These are phyloP conservation scores for Prosopis cineraria DNA, from an alignment of 306 rosid genomes.

Conservation along the genomic window DNA sequence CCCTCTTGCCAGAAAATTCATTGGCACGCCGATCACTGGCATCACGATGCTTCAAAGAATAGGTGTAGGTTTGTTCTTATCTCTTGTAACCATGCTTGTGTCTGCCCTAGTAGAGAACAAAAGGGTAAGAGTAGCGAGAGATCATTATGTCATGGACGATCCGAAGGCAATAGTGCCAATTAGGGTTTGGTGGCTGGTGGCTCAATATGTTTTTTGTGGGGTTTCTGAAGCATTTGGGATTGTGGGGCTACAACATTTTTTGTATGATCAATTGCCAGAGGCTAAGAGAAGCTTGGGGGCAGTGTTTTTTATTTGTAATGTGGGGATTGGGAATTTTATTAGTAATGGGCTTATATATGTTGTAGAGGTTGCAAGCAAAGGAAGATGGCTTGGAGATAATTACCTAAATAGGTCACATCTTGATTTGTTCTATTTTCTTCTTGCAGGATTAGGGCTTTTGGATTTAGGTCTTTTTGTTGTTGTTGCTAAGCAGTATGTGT, in stretches of 20 bases:
- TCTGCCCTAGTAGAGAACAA: not conserved
- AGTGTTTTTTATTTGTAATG: not conserved
- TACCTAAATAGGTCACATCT: not conserved
- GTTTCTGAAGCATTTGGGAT: not conserved
- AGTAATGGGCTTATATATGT: not conserved
- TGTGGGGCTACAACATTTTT: conserved; percentile 3
- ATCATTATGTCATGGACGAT: not conserved
- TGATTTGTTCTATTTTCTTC: not conserved
- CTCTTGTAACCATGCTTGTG: not conserved
- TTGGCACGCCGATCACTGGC: not conserved
- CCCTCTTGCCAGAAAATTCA: not conserved
- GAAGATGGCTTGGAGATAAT: not conserved
- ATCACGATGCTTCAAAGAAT: not conserved
- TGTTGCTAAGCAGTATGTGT: not conserved
- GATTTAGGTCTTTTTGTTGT: not conserved
- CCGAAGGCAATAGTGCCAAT: not conserved
- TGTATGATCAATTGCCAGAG: not conserved
- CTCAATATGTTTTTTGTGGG: not conserved
- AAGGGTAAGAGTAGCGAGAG: not conserved
- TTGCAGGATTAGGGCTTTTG: not conserved
- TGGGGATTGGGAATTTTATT: not conserved
- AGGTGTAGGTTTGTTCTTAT: not conserved
- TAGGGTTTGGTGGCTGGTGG: not conserved
- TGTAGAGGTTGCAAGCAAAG: not conserved
- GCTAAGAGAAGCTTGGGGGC: not conserved